Evolutionary conservation across 805 yeast genomes (phyloP), one percentile per base, ranked within the genome.

Genomic region (Lipomyces mesembrius): DNA sequence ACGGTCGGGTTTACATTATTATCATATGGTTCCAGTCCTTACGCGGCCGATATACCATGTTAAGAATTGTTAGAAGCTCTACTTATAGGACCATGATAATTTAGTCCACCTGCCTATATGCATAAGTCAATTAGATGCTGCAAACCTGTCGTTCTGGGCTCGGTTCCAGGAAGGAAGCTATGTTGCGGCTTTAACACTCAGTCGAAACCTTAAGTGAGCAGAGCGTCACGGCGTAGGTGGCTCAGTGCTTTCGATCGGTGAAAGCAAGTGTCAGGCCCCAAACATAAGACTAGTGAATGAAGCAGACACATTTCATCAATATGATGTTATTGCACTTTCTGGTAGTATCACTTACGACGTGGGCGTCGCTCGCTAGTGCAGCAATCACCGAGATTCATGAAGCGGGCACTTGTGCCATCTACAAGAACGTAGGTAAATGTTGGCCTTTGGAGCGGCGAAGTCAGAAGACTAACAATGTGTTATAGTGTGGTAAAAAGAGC

Each of bases 401-500:
- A 32, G 74, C 76, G 4, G 87, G 87, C 2, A 76, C 78, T 59
- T 87, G 90, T 74, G 83, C 88, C 3, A 82, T 85, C 78, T 85
- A 83, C 72, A 88, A 83, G 35, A 79, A 74, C 27, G 82, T 73
- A 57, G 37, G 75, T 59, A 20, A 20, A 32, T 20, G 20, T n/a
- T 29, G 7, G 20, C 37, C 29, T 37, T 25, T 58, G 17, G 14
- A 11, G 27, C 22, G 29, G 22, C 14, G 14, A 22, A 7, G 6
- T 8, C 22, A 20, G 51, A 12, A 4, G 34, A 12, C 25, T 58
- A 5, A 37, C 8, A 1, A 20, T 37, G 27, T 17, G 43, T 4
- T 60, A 12, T 53, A 79, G 79, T 92, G 98, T 76, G 98, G 98
- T 7, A 89, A 90, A 77, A 86, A 84, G 72, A 83, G 92, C 3